Evolutionary conservation across 192 early-diverging fungal genomes (phyloP).

Genomic region (Coemansia brasiliensis): DNA sequence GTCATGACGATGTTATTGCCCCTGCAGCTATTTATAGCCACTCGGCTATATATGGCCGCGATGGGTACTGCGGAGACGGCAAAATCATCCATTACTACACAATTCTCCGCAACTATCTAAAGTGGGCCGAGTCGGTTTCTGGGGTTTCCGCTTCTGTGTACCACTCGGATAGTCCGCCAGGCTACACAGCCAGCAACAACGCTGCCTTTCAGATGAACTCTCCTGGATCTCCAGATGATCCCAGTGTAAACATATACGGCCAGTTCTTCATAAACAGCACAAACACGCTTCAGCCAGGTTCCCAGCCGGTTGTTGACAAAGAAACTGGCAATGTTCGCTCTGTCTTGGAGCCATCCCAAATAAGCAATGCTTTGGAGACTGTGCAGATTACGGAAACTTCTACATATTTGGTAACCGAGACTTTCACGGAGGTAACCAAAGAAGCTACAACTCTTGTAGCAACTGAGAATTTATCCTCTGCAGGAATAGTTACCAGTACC

Average conservation of each 20-base stretch:
- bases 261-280: background rate
- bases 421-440: background rate
- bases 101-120: slow-evolving; percentile 27
- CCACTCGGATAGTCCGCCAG: background rate
- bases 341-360: background rate
- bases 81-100: slow-evolving; percentile 28
- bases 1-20: background rate
- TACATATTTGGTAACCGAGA: background rate
- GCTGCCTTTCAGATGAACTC: slow-evolving; percentile 2
- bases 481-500: slow-evolving; percentile 5
- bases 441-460: slow-evolving; percentile 4
- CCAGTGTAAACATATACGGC: background rate
- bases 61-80: slow-evolving; percentile 14
- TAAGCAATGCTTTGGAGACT: background rate
- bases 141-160: background rate
- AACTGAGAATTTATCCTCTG: slow-evolving; percentile 1
- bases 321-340: background rate
- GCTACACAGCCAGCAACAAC: slow-evolving; percentile 5
- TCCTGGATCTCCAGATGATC: background rate
- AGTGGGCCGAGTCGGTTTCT: slow-evolving; percentile 15
- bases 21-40: slow-evolving; percentile 23
- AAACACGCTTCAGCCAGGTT: background rate
- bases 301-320: background rate
- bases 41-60: slow-evolving; percentile 9
- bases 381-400: background rate